A percentile compares a stretch with the other conserved stretches of the same genome.
These are phyloP conservation scores for Neolecta irregularis DNA, from an alignment of 1,139 yeast species.

Conservation along the genomic window DNA sequence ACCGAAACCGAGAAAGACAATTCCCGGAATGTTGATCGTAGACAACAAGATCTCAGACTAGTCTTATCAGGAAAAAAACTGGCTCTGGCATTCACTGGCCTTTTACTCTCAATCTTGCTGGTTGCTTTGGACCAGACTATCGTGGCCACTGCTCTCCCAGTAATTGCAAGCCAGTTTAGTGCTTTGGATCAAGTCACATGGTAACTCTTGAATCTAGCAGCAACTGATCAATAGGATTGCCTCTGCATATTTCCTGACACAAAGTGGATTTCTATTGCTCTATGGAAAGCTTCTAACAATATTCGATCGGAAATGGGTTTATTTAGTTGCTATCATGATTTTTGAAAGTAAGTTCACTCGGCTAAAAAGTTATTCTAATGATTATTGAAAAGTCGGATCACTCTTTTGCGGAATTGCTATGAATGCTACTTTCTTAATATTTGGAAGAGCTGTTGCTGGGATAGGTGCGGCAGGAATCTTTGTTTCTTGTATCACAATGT, in stretches of 20 bases:
- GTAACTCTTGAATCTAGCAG: no score
- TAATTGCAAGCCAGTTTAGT: conserved; percentile 45
- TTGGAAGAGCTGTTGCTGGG: conserved; percentile 58
- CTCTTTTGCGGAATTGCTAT: conserved; percentile 39
- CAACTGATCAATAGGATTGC: no score
- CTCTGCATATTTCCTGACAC: conserved; percentile 36
- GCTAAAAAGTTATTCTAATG: no score
- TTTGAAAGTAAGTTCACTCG: conserved; percentile 54
- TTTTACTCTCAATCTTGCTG: no score
- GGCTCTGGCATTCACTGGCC: no score
- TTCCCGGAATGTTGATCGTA: no score
- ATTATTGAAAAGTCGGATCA: no score
- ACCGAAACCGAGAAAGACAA: no score
- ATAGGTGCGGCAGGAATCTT: conserved; percentile 60
- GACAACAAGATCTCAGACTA: no score
- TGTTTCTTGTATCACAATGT: conserved; percentile 42
- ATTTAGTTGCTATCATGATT: conserved; percentile 35
- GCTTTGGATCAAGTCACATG: no score
- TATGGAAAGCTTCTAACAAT: conserved; percentile 50
- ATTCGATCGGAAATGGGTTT: conserved; percentile 42
- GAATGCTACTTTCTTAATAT: conserved; percentile 46
- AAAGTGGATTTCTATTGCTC: conserved; percentile 42
- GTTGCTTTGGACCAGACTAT: conserved; percentile 51
- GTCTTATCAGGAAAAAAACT: no score
- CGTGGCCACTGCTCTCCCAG: conserved; percentile 46